A percentile compares a stretch with the other conserved stretches of the same genome.
These are phyloP conservation scores for Mycena kentingensis DNA, from an alignment of 768 basidiomycete genomes.

Conservation along the genomic window DNA sequence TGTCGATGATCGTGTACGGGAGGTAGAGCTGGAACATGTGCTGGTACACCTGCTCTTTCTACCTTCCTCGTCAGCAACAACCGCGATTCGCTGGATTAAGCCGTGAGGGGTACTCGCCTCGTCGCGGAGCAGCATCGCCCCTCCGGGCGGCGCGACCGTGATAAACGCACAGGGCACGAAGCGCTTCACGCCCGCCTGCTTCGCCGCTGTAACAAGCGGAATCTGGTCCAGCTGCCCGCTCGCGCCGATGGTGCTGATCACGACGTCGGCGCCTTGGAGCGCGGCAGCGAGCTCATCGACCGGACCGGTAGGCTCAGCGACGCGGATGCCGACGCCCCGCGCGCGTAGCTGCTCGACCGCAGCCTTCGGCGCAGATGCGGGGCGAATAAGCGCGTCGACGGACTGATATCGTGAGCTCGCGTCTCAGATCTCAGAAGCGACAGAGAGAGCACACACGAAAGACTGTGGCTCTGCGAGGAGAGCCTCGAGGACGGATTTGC, in stretches of 20 bases:
- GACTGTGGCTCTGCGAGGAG: no score
- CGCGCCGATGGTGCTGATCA: constrained; percentile 2
- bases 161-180: not conserved
- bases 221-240: not conserved
- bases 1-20: no score
- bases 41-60: not conserved
- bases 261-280: not conserved
- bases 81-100: not conserved
- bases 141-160: not conserved
- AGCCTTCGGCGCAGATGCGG: not conserved
- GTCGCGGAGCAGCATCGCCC: not conserved
- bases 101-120: no score
- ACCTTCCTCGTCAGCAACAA: not conserved
- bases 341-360: not conserved
- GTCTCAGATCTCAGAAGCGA: no score
- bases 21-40: not conserved
- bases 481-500: no score
- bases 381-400: constrained; percentile 7
- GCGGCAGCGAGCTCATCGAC: not conserved
- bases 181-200: no score
- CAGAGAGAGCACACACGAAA: no score
- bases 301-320: not conserved
- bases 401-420: no score
- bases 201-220: not conserved
- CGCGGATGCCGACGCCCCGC: not conserved